Percentiles rank a stretch among this genome's conserved stretches.
Conservation (phyloP, 1,284 basidiomycete genomes). For the Tetrapyrgos nigripes region DNA sequence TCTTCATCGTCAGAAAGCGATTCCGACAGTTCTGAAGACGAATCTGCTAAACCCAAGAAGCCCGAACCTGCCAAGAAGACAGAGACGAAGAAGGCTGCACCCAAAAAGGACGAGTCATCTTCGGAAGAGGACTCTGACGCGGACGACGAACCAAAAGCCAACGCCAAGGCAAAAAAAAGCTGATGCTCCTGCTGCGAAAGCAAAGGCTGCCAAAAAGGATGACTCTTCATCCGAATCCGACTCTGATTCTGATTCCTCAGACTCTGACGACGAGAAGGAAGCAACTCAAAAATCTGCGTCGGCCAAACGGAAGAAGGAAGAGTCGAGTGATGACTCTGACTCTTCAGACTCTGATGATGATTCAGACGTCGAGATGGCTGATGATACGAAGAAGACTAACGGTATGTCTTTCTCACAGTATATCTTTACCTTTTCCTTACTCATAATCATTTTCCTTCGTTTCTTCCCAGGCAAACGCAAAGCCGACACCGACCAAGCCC, state of each 20-base stretch:
- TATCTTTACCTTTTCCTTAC: slow-evolving; percentile 6
- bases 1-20: slow-evolving; percentile 32
- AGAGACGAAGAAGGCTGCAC: slow-evolving; percentile 18
- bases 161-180: slow-evolving; percentile 28
- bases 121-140: slow-evolving; percentile 30
- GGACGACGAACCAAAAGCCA: slow-evolving; percentile 25
- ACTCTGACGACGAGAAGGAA: slow-evolving; percentile 19
- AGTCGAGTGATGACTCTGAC: slow-evolving; percentile 10
- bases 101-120: slow-evolving; percentile 28
- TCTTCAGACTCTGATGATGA: slow-evolving; percentile 25
- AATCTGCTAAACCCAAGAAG: slow-evolving; percentile 8
- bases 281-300: slow-evolving; percentile 22
- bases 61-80: not conserved
- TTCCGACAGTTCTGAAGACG: slow-evolving; percentile 21
- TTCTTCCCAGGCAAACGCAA: slow-evolving; percentile 84
- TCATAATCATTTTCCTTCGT: slow-evolving; percentile 11
- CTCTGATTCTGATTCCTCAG: slow-evolving; percentile 7
- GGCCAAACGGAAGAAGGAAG: not conserved
- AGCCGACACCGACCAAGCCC: slow-evolving; percentile 70
- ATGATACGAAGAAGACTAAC: slow-evolving; percentile 43
- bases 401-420: slow-evolving; percentile 35
- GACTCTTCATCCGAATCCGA: slow-evolving; percentile 10
- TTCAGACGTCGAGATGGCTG: slow-evolving; percentile 64
- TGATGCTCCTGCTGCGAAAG: not conserved
- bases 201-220: not conserved